phyloP scores from a whole-genome alignment of 1,139 yeast species.

The Torulaspora pretoriensis region DNA sequence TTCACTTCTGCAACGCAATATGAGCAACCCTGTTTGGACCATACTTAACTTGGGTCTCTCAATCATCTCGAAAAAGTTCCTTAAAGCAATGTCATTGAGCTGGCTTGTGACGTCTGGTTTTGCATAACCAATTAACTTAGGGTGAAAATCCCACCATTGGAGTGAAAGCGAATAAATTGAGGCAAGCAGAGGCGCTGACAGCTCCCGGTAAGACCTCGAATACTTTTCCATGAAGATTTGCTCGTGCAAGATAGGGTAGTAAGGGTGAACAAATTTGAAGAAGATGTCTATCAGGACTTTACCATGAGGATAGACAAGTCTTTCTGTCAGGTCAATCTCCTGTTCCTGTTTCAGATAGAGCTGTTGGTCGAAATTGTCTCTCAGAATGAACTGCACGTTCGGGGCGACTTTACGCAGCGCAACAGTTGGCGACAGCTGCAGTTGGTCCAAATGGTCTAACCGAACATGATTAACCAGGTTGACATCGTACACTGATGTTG shows the following conservation, averaged over 20 bases:
- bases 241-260: conserved; percentile 72
- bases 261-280: conserved; percentile 72
- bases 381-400: conserved; percentile 58
- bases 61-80: conserved; percentile 52
- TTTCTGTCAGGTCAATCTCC: conserved; percentile 68
- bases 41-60: conserved; percentile 75
- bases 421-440: conserved; percentile 53
- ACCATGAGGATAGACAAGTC: conserved; percentile 73
- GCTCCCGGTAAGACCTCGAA: conserved; percentile 69
- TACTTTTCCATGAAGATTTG: conserved; percentile 74
- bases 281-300: conserved; percentile 65
- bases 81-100: conserved; percentile 55
- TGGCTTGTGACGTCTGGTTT: conserved; percentile 62
- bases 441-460: conserved; percentile 58
- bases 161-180: conserved; percentile 71
- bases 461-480: conserved; percentile 51
- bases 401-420: conserved; percentile 66
- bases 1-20: conserved; percentile 61
- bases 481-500: conserved; percentile 64
- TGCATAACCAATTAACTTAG: conserved; percentile 55
- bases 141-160: conserved; percentile 84
- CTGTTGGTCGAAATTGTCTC: conserved; percentile 68
- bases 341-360: conserved; percentile 59
- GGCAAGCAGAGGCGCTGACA: conserved; percentile 72
- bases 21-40: conserved; percentile 69